Evolutionary conservation across 352 stramenopile species (phyloP), one percentile per base, ranked within the genome.

Genomic region (Peronospora farinosa): DNA sequence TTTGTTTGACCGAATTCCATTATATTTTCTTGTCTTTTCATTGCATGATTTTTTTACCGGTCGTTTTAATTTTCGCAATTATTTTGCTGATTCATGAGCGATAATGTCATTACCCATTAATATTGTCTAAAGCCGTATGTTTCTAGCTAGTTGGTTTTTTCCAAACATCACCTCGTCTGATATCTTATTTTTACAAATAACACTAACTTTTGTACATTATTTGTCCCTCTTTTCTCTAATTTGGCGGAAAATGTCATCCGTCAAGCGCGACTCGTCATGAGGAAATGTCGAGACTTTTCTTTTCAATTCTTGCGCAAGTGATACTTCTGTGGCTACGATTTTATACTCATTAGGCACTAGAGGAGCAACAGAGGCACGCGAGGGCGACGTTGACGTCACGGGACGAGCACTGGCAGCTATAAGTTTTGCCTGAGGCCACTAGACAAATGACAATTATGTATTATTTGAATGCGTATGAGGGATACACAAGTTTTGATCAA

Each of bases 131-230:
- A 27, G 2, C 3, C 3, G 23, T 13, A 33, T 33, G 28, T 12
- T 38, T 38, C 64, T 67, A 27, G 67, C 46, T 2, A 42, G 53
- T 17, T 41, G 48, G n/a, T n/a, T n/a, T n/a, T n/a, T n/a, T n/a
- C n/a, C n/a, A 6, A 53, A 43, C 7, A 74, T 39, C 25, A 61
- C 51, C 36, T 72, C 63, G 40, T 69, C 65, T 25, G 54, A 54
- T 19, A 72, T 32, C n/a, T 38, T 46, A 17, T 58, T 32, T 12
- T 47, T 66, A 40, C 66, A 21, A 3, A 21, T 21, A 21, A 21
- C 3, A 50, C 8, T 33, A 40, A 19, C 31, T 16, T 45, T 16
- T 44, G 40, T 15, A 50, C 63, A 19, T 59, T 60, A 25, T 38
- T 46, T 19, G 53, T 65, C 28, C 39, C 39, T 36, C 46, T 40